Evolutionary conservation across 768 basidiomycete species (phyloP).

Genomic region (Lentinus brumalis): DNA sequence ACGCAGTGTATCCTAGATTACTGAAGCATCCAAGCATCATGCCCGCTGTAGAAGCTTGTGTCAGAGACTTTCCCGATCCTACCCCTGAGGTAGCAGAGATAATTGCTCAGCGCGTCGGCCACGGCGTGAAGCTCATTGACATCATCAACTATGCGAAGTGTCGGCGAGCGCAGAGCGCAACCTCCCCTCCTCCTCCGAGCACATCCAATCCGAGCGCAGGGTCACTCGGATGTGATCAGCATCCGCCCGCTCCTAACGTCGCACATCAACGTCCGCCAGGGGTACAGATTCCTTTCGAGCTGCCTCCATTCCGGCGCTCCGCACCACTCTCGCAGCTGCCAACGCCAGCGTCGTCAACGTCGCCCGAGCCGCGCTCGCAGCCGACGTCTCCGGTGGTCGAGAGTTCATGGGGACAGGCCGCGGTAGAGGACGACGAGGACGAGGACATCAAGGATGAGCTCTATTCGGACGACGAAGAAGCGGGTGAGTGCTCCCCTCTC

Average conservation of each 20-base stretch:
- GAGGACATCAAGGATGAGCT: conserved; percentile 15
- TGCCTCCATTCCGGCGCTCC: not conserved
- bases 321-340: conserved; percentile 7
- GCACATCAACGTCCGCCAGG: not conserved
- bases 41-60: conserved; percentile 7
- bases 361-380: conserved; percentile 12
- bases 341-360: conserved; percentile 14
- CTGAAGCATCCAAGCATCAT: not conserved
- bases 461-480: conserved; percentile 1
- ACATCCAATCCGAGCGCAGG: not conserved
- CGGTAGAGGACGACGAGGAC: not conserved
- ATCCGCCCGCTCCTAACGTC: not conserved
- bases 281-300: not conserved
- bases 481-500: not conserved
- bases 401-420: conserved; percentile 2
- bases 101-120: conserved; percentile 13
- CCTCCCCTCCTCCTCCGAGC: not conserved
- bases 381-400: conserved; percentile 2
- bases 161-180: not conserved
- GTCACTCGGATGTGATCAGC: not conserved
- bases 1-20: conserved; percentile 19
- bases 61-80: conserved; percentile 8
- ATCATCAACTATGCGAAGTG: conserved; percentile 12
- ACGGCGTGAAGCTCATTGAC: conserved; percentile 6
- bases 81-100: not conserved